These are phyloP conservation scores for Rhizopogon roseolus DNA, from an alignment of 768 basidiomycete species.

Conservation along the genomic window DNA sequence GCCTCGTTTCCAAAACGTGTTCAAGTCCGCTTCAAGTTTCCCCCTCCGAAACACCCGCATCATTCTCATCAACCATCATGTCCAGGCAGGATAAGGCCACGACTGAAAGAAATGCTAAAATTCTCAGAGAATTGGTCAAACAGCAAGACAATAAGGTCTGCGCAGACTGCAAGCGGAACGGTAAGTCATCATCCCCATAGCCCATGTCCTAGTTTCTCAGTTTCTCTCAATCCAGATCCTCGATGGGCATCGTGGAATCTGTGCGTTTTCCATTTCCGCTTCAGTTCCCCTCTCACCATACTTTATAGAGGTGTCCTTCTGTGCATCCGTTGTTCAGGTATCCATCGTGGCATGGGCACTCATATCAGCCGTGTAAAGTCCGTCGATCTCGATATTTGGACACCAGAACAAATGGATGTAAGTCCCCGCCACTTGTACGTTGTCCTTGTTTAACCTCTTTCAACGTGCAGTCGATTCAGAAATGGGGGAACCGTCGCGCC, in stretches of 20 bases:
- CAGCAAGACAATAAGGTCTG: slow-evolving; percentile 90
- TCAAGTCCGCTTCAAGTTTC: background rate
- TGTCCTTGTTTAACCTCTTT: slow-evolving; percentile 1
- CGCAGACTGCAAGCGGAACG: slow-evolving; percentile 95
- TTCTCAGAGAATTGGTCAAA: slow-evolving; percentile 84
- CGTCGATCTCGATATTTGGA: slow-evolving; percentile 97
- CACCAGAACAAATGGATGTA: slow-evolving; percentile 95
- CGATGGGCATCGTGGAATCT: slow-evolving; percentile 98
- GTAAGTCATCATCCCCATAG: slow-evolving; percentile 36
- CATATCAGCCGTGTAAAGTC: slow-evolving; percentile 98
- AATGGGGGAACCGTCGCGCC: slow-evolving; percentile 91
- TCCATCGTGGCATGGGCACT: slow-evolving; percentile 97
- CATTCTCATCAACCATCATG: slow-evolving; percentile 22
- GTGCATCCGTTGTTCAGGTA: slow-evolving; percentile 96
- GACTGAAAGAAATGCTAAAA: slow-evolving; percentile 72
- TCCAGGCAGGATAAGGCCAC: slow-evolving; percentile 77
- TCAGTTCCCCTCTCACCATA: background rate
- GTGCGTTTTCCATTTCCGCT: slow-evolving; percentile 36
- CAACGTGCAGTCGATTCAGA: slow-evolving; percentile 62
- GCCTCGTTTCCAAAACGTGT: too few species aligned
- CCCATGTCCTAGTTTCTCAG: background rate
- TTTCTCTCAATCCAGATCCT: slow-evolving; percentile 57
- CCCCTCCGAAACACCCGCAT: slow-evolving; percentile 1
- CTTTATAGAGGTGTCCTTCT: slow-evolving; percentile 77
- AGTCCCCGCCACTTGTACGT: slow-evolving; percentile 11